Conservation (phyloP, 2,329 filamentous ascomycete genomes). For the Akanthomyces uredinophilus region DNA sequence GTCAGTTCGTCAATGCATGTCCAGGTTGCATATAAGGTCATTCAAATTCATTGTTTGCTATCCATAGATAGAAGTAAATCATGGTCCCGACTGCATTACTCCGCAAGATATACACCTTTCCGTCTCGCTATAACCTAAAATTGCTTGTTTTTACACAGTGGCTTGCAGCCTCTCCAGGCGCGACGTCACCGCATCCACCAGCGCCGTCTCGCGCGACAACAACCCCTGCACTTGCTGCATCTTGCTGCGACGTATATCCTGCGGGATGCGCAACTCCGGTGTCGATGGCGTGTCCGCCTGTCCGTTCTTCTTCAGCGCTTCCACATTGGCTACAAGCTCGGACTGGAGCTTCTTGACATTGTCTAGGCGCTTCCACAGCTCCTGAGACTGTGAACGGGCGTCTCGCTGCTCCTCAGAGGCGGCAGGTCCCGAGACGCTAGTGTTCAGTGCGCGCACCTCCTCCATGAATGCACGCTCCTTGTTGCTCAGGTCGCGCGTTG, state of each 20-base stretch:
- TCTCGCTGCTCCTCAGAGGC: conserved; percentile 26
- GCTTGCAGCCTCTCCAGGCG: conserved; percentile 54
- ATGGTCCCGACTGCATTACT: neutral
- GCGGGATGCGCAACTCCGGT: conserved; percentile 48
- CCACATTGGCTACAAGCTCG: conserved; percentile 48
- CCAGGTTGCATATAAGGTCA: neutral
- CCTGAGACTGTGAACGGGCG: conserved; percentile 38
- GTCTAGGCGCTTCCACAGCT: conserved; percentile 52
- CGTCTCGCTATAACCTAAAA: conserved; percentile 14
- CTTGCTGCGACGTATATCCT: conserved; percentile 58
- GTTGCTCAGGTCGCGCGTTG: conserved; percentile 37
- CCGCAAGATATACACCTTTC: conserved; percentile 1
- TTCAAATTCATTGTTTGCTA: neutral
- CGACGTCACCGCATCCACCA: conserved; percentile 62
- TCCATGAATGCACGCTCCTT: conserved; percentile 43
- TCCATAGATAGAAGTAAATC: conserved; percentile 1
- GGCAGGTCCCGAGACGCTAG: conserved; percentile 37
- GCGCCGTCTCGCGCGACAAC: conserved; percentile 60
- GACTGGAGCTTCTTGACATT: conserved; percentile 50
- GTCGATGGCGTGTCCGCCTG: conserved; percentile 26
- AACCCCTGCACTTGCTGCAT: conserved; percentile 58
- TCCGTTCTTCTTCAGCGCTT: conserved; percentile 34
- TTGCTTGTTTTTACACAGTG: conserved; percentile 21
- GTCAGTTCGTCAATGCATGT: neutral
- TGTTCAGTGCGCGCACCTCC: conserved; percentile 51